Conservation (phyloP, 192 early-diverging fungal genomes). For the Jimgerdemannia lactiflua region DNA sequence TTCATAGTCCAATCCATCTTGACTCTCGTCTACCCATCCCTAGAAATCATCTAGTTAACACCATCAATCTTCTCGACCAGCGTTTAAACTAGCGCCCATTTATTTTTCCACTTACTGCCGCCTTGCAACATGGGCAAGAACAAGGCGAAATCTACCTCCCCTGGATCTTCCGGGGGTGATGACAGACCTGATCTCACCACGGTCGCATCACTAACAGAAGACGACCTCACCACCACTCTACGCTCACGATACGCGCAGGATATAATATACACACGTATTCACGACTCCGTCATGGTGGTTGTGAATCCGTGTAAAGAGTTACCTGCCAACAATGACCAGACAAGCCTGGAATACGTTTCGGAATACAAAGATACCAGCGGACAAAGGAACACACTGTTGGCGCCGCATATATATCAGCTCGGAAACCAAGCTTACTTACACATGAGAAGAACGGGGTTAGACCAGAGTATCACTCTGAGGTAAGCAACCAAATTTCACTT, state of each 20-base stretch:
- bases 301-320: conserved; percentile 53
- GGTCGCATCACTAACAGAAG: conserved; percentile 23
- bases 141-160: not conserved
- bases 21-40: no score
- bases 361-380: conserved; percentile 58
- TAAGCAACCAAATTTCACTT: conserved; percentile 12
- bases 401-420: conserved; percentile 74
- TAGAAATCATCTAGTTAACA: no score
- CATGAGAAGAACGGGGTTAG: conserved; percentile 70
- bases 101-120: not conserved
- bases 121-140: not conserved
- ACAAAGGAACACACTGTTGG: conserved; percentile 38
- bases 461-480: conserved; percentile 41
- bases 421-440: conserved; percentile 78
- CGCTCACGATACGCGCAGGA: conserved; percentile 50
- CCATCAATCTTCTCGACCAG: not conserved
- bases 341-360: conserved; percentile 63
- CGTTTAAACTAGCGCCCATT: not conserved
- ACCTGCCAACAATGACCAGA: conserved; percentile 43
- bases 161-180: conserved; percentile 1
- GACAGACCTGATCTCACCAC: conserved; percentile 23
- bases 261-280: conserved; percentile 53
- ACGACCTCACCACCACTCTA: conserved; percentile 40
- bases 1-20: no score
- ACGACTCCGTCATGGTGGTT: conserved; percentile 57